Conservation (phyloP, 257 asterid genomes). For the Solanum sitiens region DNA sequence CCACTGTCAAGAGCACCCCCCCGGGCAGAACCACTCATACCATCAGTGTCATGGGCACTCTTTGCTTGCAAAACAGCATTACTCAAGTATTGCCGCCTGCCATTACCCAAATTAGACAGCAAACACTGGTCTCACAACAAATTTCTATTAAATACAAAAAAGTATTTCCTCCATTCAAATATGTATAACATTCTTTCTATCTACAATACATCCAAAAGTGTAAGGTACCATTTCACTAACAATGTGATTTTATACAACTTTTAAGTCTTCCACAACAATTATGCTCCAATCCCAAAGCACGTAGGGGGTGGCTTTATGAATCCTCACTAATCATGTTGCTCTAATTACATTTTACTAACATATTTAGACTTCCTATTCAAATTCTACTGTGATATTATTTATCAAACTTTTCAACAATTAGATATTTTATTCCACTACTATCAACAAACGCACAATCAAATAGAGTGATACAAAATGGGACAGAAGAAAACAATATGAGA, state of each 20-base stretch:
- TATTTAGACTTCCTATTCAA: neutral
- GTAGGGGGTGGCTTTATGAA: neutral
- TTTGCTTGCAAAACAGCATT: constrained; percentile 99
- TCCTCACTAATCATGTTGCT: neutral
- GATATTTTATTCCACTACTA: neutral
- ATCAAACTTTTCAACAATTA: neutral
- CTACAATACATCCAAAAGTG: neutral
- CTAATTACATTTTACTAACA: neutral
- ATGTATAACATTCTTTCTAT: neutral
- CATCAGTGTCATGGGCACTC: constrained; percentile 56
- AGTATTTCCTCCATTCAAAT: neutral
- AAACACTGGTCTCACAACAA: neutral
- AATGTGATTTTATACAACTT: neutral
- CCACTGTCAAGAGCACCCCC: constrained; percentile 67
- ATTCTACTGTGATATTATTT: neutral
- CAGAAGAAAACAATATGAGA: neutral
- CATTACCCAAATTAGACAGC: constrained; percentile 18
- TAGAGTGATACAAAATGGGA: neutral
- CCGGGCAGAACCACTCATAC: constrained; percentile 38
- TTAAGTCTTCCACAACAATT: neutral
- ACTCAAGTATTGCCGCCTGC: constrained; percentile 95
- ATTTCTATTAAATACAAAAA: neutral
- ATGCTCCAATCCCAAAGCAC: neutral
- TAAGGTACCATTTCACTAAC: neutral
- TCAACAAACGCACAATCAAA: neutral